A percentile compares a stretch with the other conserved stretches of the same genome.
Conservation (phyloP, 2,329 filamentous ascomycete genomes). For the Colletotrichum falcatum region DNA sequence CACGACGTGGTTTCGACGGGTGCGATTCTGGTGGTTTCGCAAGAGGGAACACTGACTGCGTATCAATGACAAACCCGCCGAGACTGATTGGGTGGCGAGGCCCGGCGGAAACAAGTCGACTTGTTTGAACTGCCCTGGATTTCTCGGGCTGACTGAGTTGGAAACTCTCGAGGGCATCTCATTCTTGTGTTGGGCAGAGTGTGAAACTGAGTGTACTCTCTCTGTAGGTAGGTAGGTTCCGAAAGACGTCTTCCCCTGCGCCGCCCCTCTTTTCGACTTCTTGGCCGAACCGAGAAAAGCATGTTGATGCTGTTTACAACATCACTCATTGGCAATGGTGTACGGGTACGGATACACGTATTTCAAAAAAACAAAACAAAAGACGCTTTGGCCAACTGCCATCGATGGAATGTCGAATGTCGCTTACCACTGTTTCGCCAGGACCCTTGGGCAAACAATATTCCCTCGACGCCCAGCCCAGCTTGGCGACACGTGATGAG, state of each 20-base stretch:
- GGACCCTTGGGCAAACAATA: conserved; percentile 5
- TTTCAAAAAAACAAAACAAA: not conserved
- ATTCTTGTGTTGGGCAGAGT: no score
- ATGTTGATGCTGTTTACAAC: no score
- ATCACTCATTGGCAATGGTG: no score
- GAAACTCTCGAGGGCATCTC: not conserved
- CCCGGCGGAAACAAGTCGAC: no score
- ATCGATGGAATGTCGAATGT: not conserved
- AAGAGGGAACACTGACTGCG: no score
- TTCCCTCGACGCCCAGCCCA: conserved; percentile 7
- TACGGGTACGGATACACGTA: no score
- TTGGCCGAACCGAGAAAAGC: not conserved
- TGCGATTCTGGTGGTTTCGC: not conserved
- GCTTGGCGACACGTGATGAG: conserved; percentile 42
- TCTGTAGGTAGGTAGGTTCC: no score
- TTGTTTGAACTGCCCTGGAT: not conserved
- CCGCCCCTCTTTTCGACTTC: no score
- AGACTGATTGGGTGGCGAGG: not conserved
- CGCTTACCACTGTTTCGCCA: conserved; percentile 17
- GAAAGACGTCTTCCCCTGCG: no score
- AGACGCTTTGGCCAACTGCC: conserved; percentile 21
- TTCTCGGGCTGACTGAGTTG: not conserved
- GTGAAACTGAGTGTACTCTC: no score
- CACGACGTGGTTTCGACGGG: not conserved
- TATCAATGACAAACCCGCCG: not conserved